Percentiles rank a stretch among this genome's conserved stretches.
Conservation (phyloP, 2,329 filamentous ascomycete genomes). For the Metarhizium sp. region DNA sequence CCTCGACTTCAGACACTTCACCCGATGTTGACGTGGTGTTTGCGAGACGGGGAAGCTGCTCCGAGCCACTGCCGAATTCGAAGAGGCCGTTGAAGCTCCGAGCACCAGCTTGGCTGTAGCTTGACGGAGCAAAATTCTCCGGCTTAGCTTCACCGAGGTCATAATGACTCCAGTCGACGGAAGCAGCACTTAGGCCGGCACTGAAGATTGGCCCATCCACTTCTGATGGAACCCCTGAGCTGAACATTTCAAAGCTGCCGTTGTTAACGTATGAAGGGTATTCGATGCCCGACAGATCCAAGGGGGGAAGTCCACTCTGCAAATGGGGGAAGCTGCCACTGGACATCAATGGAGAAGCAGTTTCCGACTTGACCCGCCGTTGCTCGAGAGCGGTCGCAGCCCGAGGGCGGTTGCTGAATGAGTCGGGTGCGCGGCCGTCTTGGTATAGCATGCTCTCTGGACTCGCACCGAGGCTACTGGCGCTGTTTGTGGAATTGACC, state of each 20-base stretch:
- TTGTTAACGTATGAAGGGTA: constrained; percentile 39
- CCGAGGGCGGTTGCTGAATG: constrained; percentile 22
- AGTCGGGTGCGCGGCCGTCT: constrained; percentile 22
- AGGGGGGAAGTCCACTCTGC: constrained; percentile 42
- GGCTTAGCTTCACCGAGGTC: constrained; percentile 35
- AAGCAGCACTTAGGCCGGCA: constrained; percentile 48
- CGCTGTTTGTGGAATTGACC: constrained; percentile 47
- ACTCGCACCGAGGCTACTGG: constrained; percentile 36
- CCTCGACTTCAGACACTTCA: constrained; percentile 58
- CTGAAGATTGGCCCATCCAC: constrained; percentile 52
- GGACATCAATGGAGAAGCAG: constrained; percentile 48
- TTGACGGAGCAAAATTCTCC: constrained; percentile 41
- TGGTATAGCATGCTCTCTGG: constrained; percentile 31
- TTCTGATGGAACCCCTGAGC: constrained; percentile 35
- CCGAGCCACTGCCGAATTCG: constrained; percentile 42
- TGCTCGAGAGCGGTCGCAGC: constrained; percentile 33
- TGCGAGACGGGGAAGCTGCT: constrained; percentile 45
- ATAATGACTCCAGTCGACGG: constrained; percentile 36
- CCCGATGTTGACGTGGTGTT: constrained; percentile 53
- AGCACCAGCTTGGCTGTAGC: constrained; percentile 43
- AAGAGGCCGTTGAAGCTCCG: constrained; percentile 42
- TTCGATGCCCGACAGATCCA: constrained; percentile 49
- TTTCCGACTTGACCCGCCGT: constrained; percentile 51
- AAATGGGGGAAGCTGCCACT: constrained; percentile 41
- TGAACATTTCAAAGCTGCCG: constrained; percentile 43